A percentile compares a stretch with the other conserved stretches of the same genome.
phyloP scores from a whole-genome alignment of 2,329 filamentous ascomycete species.

The Aspergillus cejpii region DNA sequence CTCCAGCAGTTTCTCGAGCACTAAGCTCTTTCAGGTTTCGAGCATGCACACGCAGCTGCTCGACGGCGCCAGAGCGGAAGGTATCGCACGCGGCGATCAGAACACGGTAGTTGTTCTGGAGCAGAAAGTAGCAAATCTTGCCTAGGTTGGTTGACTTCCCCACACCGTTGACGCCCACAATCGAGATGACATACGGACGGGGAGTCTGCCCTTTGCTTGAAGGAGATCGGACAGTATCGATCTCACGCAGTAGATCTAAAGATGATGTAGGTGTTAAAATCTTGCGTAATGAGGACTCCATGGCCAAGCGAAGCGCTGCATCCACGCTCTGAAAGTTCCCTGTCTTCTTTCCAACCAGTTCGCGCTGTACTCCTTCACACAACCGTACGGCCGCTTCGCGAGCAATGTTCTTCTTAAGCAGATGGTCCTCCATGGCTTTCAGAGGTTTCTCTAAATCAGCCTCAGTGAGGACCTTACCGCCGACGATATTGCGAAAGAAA shows the following conservation, averaged over 20 bases:
- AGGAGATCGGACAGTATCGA: conserved; percentile 68
- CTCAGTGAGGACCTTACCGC: conserved; percentile 85
- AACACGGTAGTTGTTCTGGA: conserved; percentile 95
- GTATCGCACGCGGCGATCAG: conserved; percentile 93
- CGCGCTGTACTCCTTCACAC: conserved; percentile 84
- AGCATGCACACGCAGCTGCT: conserved; percentile 92
- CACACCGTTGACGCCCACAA: conserved; percentile 96
- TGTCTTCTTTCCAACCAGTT: conserved; percentile 85
- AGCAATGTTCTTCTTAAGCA: conserved; percentile 92
- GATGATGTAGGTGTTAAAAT: conserved; percentile 95
- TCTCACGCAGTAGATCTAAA: conserved; percentile 88
- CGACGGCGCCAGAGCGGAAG: conserved; percentile 92
- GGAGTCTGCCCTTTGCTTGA: conserved; percentile 56
- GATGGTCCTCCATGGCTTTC: conserved; percentile 91
- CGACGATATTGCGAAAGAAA: conserved; percentile 89
- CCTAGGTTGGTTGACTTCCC: conserved; percentile 96
- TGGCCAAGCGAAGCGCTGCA: conserved; percentile 72
- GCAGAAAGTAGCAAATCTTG: conserved; percentile 95
- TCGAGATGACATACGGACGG: conserved; percentile 93
- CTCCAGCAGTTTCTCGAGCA: conserved; percentile 67
- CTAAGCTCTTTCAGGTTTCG: conserved; percentile 87
- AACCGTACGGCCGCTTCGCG: conserved; percentile 86
- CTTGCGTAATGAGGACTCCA: conserved; percentile 86
- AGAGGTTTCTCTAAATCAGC: conserved; percentile 86
- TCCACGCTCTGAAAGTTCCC: conserved; percentile 86